Conservation (phyloP, 495 filamentous ascomycete genomes). For the Gamarada debralockiae region DNA sequence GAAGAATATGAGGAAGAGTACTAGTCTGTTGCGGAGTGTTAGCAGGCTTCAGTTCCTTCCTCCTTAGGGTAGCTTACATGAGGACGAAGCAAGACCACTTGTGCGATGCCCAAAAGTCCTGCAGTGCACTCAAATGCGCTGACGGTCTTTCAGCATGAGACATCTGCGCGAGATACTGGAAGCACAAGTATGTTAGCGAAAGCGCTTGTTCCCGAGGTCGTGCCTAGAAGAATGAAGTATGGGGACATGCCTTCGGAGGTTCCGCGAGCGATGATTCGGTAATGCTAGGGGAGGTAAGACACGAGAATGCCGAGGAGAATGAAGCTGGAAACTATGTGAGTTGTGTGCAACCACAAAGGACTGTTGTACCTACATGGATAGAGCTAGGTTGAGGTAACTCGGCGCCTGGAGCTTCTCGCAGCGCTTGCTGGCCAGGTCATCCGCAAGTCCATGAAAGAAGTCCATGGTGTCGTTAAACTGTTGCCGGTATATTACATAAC, state of each 20-base stretch:
- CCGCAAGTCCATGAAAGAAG: slow-evolving; percentile 1
- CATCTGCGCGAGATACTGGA: slow-evolving; percentile 69
- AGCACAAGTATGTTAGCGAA: slow-evolving; percentile 89
- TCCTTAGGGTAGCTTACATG: slow-evolving; percentile 62
- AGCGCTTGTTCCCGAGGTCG: slow-evolving; percentile 79
- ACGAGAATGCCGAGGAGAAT: slow-evolving; percentile 87
- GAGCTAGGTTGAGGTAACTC: slow-evolving; percentile 54
- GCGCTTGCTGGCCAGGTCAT: slow-evolving; percentile 16
- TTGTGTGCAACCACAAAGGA: neutral
- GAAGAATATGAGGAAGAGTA: slow-evolving; percentile 82
- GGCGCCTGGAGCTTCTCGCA: slow-evolving; percentile 50
- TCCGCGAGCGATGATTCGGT: slow-evolving; percentile 78
- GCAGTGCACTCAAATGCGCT: slow-evolving; percentile 79
- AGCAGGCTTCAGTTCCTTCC: neutral
- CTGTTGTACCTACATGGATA: slow-evolving; percentile 27
- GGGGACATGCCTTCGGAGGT: slow-evolving; percentile 96
- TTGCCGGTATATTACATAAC: too few species aligned
- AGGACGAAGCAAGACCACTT: slow-evolving; percentile 88
- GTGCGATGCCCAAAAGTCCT: slow-evolving; percentile 78
- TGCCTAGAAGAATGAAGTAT: slow-evolving; percentile 87
- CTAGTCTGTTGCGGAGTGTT: slow-evolving; percentile 49
- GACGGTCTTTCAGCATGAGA: slow-evolving; percentile 78
- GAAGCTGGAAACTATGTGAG: slow-evolving; percentile 45
- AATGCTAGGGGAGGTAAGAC: slow-evolving; percentile 93
- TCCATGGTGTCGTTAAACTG: slow-evolving; percentile 7